Evolutionary conservation across 306 rosid genomes (phyloP).

Genomic region (Malus sylvestris): DNA sequence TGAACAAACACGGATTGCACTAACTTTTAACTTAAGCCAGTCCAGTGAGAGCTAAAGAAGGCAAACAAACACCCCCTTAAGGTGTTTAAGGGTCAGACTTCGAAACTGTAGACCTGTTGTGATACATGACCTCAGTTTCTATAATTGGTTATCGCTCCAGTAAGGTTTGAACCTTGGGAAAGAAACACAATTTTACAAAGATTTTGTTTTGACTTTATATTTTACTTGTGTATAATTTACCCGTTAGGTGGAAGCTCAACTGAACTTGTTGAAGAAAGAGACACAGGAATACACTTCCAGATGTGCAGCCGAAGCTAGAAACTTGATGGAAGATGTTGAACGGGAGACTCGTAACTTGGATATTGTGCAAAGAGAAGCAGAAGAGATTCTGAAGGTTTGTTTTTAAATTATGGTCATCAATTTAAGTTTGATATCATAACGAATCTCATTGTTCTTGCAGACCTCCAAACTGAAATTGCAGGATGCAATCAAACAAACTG

Average conservation of each 20-base stretch:
- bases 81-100: neutral
- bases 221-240: conserved; percentile 4
- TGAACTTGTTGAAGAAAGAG: conserved; percentile 47
- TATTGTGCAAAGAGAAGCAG: conserved; percentile 63
- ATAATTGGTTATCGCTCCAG: neutral
- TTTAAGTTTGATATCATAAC: neutral
- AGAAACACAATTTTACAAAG: neutral
- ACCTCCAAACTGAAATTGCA: conserved; percentile 52
- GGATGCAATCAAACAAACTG: conserved; percentile 49
- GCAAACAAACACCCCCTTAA: too few relatives aligned
- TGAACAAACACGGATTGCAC: too few relatives aligned
- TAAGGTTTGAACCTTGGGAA: neutral
- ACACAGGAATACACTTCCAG: conserved; percentile 35
- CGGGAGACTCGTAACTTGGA: conserved; percentile 43
- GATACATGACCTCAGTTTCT: neutral
- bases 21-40: too few relatives aligned
- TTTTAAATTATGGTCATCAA: neutral
- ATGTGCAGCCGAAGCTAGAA: conserved; percentile 50
- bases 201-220: neutral
- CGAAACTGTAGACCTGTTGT: neutral
- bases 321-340: conserved; percentile 51
- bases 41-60: too few relatives aligned
- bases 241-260: conserved; percentile 57
- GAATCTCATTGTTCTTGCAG: conserved; percentile 30
- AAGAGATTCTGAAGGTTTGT: conserved; percentile 59